These are phyloP conservation scores for Lineolata rhizophorae DNA, from an alignment of 495 filamentous ascomycete species.

Conservation along the genomic window DNA sequence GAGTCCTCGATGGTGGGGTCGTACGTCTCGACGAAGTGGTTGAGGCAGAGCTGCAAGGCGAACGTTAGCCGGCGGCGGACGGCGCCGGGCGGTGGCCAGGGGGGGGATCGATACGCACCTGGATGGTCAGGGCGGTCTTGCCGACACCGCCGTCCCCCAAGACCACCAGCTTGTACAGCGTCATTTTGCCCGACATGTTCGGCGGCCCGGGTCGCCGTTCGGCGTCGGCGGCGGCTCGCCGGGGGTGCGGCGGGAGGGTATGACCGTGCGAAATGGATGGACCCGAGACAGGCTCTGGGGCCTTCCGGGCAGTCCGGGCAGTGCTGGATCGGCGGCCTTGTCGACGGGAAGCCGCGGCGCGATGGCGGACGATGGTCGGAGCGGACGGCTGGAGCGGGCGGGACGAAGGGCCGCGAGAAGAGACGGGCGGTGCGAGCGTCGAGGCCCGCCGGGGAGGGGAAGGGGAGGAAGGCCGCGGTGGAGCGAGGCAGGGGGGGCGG, in stretches of 20 bases:
- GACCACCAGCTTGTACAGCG: slow-evolving; percentile 96
- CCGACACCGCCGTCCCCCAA: slow-evolving; percentile 83
- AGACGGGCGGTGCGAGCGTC: neutral
- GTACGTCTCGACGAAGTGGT: slow-evolving; percentile 73
- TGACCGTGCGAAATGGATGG: too few species aligned
- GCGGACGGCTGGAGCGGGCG: neutral
- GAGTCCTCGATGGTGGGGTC: slow-evolving; percentile 96
- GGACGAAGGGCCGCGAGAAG: neutral
- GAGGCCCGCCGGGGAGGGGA: neutral
- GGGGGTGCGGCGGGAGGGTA: too few species aligned
- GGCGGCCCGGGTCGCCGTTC: neutral
- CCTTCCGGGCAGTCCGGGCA: too few species aligned
- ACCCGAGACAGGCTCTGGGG: too few species aligned
- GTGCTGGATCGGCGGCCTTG: too few species aligned
- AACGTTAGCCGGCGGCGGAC: neutral
- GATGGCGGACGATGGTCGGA: too few species aligned
- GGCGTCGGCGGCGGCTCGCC: too few species aligned
- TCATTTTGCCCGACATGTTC: slow-evolving; percentile 66
- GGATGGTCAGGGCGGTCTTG: slow-evolving; percentile 94
- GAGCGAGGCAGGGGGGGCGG: too few species aligned
- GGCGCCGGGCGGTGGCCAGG: slow-evolving; percentile 3
- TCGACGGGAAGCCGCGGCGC: too few species aligned
- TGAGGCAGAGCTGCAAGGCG: slow-evolving; percentile 48
- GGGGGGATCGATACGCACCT: slow-evolving; percentile 44
- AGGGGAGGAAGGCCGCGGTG: too few species aligned